Conservation (phyloP, 306 rosid species). For the Fragaria vesca region DNA sequence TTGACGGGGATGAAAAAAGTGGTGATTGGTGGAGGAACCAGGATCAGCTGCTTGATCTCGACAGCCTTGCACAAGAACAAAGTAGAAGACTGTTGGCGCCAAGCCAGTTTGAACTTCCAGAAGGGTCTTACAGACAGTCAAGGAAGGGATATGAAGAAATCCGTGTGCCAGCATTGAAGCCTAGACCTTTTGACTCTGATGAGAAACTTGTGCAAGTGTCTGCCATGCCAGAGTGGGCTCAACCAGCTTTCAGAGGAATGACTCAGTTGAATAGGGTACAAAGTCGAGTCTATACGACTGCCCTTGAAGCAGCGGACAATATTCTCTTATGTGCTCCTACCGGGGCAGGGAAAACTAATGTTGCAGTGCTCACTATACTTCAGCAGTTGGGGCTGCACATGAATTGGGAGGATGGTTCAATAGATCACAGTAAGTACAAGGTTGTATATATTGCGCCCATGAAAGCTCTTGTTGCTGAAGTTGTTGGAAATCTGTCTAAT, state of each 20-base stretch:
- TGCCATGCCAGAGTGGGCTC: constrained; percentile 92
- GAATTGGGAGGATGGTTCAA: constrained; percentile 69
- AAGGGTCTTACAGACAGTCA: constrained; percentile 69
- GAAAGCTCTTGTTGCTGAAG: constrained; percentile 98
- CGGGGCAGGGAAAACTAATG: constrained; percentile 96
- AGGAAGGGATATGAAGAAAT: constrained; percentile 90
- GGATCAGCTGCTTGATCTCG: constrained; percentile 83
- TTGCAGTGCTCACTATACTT: constrained; percentile 87
- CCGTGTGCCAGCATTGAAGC: constrained; percentile 81
- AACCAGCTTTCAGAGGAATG: constrained; percentile 89
- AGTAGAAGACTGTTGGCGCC: constrained; percentile 68
- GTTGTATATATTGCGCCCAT: constrained; percentile 94
- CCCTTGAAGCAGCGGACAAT: constrained; percentile 70
- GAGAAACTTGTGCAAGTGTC: constrained; percentile 75
- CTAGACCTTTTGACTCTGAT: constrained; percentile 60
- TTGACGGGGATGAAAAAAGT: constrained; percentile 53
- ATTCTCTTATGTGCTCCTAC: constrained; percentile 91
- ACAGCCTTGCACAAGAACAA: constrained; percentile 66
- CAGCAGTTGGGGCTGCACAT: constrained; percentile 74
- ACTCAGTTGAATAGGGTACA: constrained; percentile 89
- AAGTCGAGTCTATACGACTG: constrained; percentile 86
- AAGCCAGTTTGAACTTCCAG: constrained; percentile 74
- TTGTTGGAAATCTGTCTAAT: constrained; percentile 87
- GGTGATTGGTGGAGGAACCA: constrained; percentile 85
- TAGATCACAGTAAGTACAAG: constrained; percentile 72